These are phyloP conservation scores for Aspergillus sclerotioniger DNA, from an alignment of 495 filamentous ascomycete species.

Conservation along the genomic window DNA sequence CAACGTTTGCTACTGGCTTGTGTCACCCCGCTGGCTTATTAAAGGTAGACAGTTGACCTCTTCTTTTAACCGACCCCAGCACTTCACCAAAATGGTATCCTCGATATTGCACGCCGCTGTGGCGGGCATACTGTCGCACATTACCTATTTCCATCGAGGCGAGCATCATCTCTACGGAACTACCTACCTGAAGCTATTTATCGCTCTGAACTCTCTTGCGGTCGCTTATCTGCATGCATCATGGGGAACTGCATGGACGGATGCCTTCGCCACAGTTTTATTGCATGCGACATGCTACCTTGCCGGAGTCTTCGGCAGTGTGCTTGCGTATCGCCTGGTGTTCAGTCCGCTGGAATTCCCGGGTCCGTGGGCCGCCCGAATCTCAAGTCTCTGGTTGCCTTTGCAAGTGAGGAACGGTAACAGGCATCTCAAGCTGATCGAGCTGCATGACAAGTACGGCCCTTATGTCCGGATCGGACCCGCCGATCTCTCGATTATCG, in stretches of 20 bases:
- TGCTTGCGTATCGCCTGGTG: constrained; percentile 38
- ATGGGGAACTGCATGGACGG: neutral
- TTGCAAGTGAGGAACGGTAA: constrained; percentile 20
- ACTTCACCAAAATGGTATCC: neutral
- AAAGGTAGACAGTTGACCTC: too few species aligned
- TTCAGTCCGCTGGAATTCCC: constrained; percentile 43
- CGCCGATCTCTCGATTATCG: constrained; percentile 33
- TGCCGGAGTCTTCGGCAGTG: constrained; percentile 21
- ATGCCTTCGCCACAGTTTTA: neutral
- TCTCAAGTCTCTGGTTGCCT: constrained; percentile 39
- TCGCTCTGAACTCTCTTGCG: neutral
- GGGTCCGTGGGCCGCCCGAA: constrained; percentile 34
- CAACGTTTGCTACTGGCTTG: too few species aligned
- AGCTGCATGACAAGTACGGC: constrained; percentile 38
- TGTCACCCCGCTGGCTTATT: too few species aligned
- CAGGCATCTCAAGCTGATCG: constrained; percentile 24
- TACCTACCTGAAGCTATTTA: neutral
- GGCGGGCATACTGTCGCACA: constrained; percentile 8
- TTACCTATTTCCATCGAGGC: constrained; percentile 16
- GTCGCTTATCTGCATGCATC: neutral
- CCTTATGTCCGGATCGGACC: constrained; percentile 39
- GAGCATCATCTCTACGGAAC: constrained; percentile 18
- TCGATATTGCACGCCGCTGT: neutral
- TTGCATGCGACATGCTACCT: neutral
- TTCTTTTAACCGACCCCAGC: too few species aligned